A percentile compares a stretch with the other conserved stretches of the same genome.
Conservation (phyloP, 2,329 filamentous ascomycete genomes). For the Epichloe typhina region DNA sequence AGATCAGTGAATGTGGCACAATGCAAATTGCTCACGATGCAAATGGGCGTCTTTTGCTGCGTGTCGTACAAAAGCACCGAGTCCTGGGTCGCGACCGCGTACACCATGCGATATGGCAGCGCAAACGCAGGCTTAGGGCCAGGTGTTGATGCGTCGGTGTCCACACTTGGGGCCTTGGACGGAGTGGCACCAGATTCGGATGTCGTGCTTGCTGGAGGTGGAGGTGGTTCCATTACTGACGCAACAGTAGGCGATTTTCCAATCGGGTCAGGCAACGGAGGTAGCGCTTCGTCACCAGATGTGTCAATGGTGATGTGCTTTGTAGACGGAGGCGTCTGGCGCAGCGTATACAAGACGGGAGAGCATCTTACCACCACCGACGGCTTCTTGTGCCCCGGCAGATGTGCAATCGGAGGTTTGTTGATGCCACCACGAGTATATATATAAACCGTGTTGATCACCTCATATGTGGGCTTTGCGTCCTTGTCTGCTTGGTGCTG, state of each 20-base stretch:
- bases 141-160: constrained; percentile 36
- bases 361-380: constrained; percentile 94
- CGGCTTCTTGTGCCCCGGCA: constrained; percentile 95
- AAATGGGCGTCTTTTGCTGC: constrained; percentile 86
- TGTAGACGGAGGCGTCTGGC: constrained; percentile 54
- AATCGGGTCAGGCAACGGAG: constrained; percentile 71
- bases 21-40: constrained; percentile 91
- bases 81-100: constrained; percentile 94
- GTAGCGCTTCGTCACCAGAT: constrained; percentile 71
- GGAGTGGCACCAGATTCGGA: constrained; percentile 36
- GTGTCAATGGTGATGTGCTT: constrained; percentile 93
- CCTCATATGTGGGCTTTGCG: constrained; percentile 63
- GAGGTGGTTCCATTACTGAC: constrained; percentile 74
- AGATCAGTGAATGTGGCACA: constrained; percentile 96
- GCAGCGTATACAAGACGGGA: constrained; percentile 72
- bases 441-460: constrained; percentile 96
- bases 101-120: constrained; percentile 85
- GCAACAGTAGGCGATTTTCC: constrained; percentile 44
- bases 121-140: constrained; percentile 63
- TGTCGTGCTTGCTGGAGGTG: constrained; percentile 40
- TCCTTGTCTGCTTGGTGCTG: constrained; percentile 54
- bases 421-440: constrained; percentile 95
- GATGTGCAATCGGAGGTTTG: constrained; percentile 85
- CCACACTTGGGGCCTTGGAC: constrained; percentile 33
- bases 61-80: constrained; percentile 92